Base-by-base conservation (phyloP, 2,329 filamentous ascomycete genomes). In the Diaporthe sp. region DNA sequence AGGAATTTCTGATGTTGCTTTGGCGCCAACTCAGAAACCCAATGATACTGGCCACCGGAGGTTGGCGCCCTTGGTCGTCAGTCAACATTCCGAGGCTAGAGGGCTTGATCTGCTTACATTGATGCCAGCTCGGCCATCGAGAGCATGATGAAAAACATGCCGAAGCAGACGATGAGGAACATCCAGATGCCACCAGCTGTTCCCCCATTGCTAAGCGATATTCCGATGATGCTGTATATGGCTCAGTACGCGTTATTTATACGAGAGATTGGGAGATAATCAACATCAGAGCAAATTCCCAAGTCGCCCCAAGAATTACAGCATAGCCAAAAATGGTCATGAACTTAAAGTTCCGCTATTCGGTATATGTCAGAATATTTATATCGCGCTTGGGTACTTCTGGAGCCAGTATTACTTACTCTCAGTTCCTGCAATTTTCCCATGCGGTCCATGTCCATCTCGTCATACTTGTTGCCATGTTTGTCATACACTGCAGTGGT, bases 121-220 rank as follows among this genome's bases (percentile, higher is more conserved):
- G 61, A 67, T 35, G 61, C 61, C 42, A 52, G 17, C 61, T 67
- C 61, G 6, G 61, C 61, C 45, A 67, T 67, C 13, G 61, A 67
- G 42, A 67, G 61, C 61, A 52, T 52, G 30, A 66, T 42, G 40
- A 66, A 66, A 35, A 47, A 66, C 60, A 66, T 66, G 40, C 60
- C 60, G 60, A 66, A 66, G 60, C 60, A 66, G 9, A 66, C 60
- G 19, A 17, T 47, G 19, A 66, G 60, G 60, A 66, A 66, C 60
- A 66, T 66, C 40, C 42, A 66, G 2, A 66, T 66, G 15, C 60
- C 60, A 35, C 61, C 61, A 35, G 61, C 61, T 50, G 61, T 66
- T 50, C 42, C 61, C 25, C 61, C 61, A 8, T 66, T 66, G 30
- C 61, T 66, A 19, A 66, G 42, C 12, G 42, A 50, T 35, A 66